Evolutionary conservation across 192 early-diverging fungal species (phyloP).

Genomic region (Dispira simplex): DNA sequence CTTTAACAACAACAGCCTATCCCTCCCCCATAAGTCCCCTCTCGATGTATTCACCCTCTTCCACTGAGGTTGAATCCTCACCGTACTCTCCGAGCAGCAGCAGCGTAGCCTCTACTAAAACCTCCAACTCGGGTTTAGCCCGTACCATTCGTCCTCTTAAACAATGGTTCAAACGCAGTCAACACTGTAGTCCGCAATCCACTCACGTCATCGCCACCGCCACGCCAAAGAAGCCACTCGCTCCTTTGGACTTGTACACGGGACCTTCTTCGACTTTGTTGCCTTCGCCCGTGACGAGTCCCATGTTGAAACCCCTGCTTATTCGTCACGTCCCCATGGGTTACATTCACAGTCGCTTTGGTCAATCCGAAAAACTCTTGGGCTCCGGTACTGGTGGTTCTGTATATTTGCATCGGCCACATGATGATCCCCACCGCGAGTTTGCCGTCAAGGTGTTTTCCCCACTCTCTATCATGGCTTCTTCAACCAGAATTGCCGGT

Average conservation of each 20-base stretch:
- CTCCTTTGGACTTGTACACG: too few relatives aligned
- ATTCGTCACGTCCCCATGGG: slow-evolving; percentile 28
- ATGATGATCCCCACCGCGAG: slow-evolving; percentile 14
- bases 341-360: slow-evolving; percentile 28
- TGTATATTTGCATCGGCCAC: slow-evolving; percentile 28
- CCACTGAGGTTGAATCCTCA: neutral
- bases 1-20: neutral
- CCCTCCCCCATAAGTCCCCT: neutral
- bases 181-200: neutral
- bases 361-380: slow-evolving; percentile 23
- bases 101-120: neutral
- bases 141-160: slow-evolving; percentile 3
- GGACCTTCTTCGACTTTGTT: neutral
- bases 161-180: neutral
- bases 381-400: slow-evolving; percentile 33
- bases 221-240: too few relatives aligned
- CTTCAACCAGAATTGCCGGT: neutral
- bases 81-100: slow-evolving; percentile 2
- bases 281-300: neutral
- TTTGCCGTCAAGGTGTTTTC: slow-evolving; percentile 33
- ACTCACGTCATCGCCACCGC: neutral
- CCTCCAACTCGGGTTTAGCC: neutral
- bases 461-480: slow-evolving; percentile 20
- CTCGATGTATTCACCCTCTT: neutral
- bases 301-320: slow-evolving; percentile 13